Base-by-base conservation (phyloP, 1,284 basidiomycete genomes). In the Tremellales sp. region DNA sequence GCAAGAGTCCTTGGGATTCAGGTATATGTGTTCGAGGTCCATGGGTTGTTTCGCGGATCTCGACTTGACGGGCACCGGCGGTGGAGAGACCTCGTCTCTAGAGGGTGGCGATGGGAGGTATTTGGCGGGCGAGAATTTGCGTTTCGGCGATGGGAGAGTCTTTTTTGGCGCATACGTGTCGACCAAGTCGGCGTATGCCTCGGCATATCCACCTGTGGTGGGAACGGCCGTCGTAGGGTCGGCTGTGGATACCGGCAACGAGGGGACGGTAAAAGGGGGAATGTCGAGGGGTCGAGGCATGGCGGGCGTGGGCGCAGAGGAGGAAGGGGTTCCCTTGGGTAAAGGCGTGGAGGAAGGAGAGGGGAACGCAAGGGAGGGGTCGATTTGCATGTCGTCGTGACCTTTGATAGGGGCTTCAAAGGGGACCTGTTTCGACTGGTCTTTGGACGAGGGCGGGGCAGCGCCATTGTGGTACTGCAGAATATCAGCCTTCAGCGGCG, bases 1-100 rank as follows among this genome's bases (percentile, higher is more conserved):
- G 2, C 65, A 66, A 0, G 61, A 54, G 47, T 70, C 66, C 47
- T 65, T 65, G 3, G 68, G 60, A 0, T 61, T 59, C 3, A 68
- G 45, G 47, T 56, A 68, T 24, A 65, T 50, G 10, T 49, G 44
- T 0, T 43, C 28, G 8, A 49, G 32, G 45, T 57, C 48, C 25
- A 43, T 35, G 9, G n/a, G n/a, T 21, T 29, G 12, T 31, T 24
- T 40, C 21, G 7, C 13, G 16, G 26, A 22, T 16, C 27, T 42
- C 9, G 36, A 21, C 21, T 43, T 32, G 47, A 27, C 18, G 22
- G 21, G 32, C 31, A 18, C 47, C 42, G 26, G 34, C 41, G n/a
- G 40, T 45, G 25, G 38, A 12, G 33, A 40, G 29, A n/a, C 21
- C 32, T 9, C 29, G 41, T 33, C 29, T 8, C 2, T 43, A 50